These are phyloP conservation scores for Backusella mclennaniae DNA, from an alignment of 192 early-diverging fungal genomes.

Conservation along the genomic window DNA sequence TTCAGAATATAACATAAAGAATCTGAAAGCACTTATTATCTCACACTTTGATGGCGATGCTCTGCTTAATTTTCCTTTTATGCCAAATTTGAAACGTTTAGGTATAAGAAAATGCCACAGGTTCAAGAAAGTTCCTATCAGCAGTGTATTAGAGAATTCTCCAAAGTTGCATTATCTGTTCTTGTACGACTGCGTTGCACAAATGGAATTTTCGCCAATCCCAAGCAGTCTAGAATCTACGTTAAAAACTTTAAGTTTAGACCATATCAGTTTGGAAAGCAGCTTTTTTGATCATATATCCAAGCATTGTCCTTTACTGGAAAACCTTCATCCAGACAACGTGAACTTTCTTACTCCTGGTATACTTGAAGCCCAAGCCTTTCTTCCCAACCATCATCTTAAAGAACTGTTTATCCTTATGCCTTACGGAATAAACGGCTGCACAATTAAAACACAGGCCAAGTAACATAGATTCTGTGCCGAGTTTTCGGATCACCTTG, in stretches of 20 bases:
- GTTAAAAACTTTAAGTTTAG: neutral
- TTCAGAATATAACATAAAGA: neutral
- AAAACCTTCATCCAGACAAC: neutral
- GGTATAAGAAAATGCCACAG: neutral
- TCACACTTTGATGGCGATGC: neutral
- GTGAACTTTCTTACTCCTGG: neutral
- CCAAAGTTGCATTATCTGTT: neutral
- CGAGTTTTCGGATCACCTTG: neutral
- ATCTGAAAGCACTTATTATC: neutral
- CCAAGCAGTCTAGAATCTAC: neutral
- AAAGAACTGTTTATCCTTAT: neutral
- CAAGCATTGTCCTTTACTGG: neutral
- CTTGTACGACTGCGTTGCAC: conserved; percentile 1
- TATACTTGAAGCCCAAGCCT: neutral
- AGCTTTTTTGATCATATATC: neutral
- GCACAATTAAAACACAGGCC: neutral
- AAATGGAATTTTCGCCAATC: neutral
- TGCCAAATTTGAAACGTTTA: neutral
- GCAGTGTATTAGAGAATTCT: neutral
- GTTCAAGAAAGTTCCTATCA: neutral
- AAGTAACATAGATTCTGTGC: neutral
- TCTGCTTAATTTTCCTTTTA: neutral
- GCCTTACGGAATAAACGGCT: neutral
- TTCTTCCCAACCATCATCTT: neutral
- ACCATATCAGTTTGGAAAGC: neutral